Percentiles rank a stretch among this genome's conserved stretches.
phyloP scores from a whole-genome alignment of 306 rosid genomes.

The Fragaria nilgerrensis region DNA sequence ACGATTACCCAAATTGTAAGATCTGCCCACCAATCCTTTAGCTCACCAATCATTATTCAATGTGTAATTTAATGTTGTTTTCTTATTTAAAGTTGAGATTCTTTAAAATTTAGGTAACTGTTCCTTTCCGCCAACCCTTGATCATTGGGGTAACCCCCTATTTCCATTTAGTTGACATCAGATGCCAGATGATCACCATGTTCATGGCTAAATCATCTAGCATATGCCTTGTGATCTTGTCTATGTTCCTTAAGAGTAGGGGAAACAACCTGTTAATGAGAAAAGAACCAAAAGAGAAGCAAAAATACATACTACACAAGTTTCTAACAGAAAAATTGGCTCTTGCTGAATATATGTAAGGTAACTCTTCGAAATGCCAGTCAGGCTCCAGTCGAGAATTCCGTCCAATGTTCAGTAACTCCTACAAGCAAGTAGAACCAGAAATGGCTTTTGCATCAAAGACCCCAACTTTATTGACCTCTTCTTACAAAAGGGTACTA shows the following conservation, averaged over 20 bases:
- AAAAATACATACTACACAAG: background rate
- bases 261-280: background rate
- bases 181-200: background rate
- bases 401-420: background rate
- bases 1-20: background rate
- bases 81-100: too few species aligned
- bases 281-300: background rate
- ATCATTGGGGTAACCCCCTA: background rate
- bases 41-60: background rate
- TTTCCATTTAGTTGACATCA: background rate
- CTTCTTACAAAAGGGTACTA: slow-evolving; percentile 44
- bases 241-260: background rate
- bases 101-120: too few species aligned
- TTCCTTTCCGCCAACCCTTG: background rate
- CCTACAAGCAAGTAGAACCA: slow-evolving; percentile 16
- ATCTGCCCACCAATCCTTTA: background rate
- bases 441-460: slow-evolving; percentile 30
- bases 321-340: slow-evolving; percentile 4
- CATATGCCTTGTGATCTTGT: background rate
- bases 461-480: slow-evolving; percentile 54
- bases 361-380: slow-evolving; percentile 3
- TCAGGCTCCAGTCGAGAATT: background rate
- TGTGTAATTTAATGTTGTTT: background rate
- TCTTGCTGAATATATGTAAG: background rate
- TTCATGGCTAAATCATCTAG: background rate